A percentile compares a stretch with the other conserved stretches of the same genome.
phyloP scores from a whole-genome alignment of 371 early-diverging fungal species.

The Nosema muscidifuracis region DNA sequence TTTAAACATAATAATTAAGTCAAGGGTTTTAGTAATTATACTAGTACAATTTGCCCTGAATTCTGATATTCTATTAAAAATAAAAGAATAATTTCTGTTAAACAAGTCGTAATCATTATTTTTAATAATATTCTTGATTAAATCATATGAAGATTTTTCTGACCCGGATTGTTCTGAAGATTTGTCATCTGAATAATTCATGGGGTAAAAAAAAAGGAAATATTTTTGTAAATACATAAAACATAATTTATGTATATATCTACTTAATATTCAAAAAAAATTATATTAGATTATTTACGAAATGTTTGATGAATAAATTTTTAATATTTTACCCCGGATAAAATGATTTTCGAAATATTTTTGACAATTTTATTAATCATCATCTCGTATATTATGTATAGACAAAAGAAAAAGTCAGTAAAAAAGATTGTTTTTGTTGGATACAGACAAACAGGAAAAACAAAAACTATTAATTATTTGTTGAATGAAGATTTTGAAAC shows the following conservation, averaged over 20 bases:
- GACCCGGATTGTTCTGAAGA: too few relatives aligned
- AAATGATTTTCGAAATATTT: neutral
- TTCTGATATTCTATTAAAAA: neutral
- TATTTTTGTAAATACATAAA: too few relatives aligned
- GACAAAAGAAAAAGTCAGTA: neutral
- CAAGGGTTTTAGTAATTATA: neutral
- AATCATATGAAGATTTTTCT: too few relatives aligned
- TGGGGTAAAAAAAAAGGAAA: too few relatives aligned
- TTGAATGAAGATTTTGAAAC: constrained; percentile 9
- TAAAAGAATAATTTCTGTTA: neutral
- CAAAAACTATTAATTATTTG: constrained; percentile 17
- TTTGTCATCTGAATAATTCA: too few relatives aligned
- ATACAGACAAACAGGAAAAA: constrained; percentile 23
- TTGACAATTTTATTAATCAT: neutral
- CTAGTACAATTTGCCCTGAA: too few relatives aligned
- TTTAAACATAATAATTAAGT: neutral
- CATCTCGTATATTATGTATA: neutral
- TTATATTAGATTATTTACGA: too few relatives aligned
- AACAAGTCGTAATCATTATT: neutral
- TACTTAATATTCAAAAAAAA: too few relatives aligned
- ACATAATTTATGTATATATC: too few relatives aligned
- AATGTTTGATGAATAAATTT: too few relatives aligned
- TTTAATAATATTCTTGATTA: neutral
- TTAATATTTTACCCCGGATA: too few relatives aligned
- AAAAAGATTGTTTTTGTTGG: constrained; percentile 24